Percentiles rank a stretch among this genome's conserved stretches.
phyloP scores from a whole-genome alignment of 345 rosid species.

The Hevea brasiliensis region DNA sequence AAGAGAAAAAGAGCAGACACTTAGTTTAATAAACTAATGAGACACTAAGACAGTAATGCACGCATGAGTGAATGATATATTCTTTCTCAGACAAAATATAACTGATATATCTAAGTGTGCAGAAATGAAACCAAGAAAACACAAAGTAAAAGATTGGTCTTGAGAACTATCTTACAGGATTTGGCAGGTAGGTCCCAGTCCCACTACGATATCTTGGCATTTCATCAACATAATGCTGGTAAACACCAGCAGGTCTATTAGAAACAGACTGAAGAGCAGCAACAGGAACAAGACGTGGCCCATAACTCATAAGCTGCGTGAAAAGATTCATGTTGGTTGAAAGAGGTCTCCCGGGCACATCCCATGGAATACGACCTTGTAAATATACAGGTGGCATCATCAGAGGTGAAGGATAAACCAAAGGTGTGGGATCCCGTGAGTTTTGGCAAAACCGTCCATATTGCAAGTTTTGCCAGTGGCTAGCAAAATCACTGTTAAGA shows the following conservation, averaged over 20 bases:
- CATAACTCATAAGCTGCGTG: slow-evolving; percentile 59
- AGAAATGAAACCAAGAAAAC: too few species aligned
- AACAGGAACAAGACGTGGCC: slow-evolving; percentile 65
- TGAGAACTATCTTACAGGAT: slow-evolving; percentile 64
- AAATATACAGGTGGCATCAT: slow-evolving; percentile 64
- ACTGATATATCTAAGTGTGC: neutral
- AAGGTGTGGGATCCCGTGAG: slow-evolving; percentile 38
- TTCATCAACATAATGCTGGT: slow-evolving; percentile 66
- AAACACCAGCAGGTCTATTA: slow-evolving; percentile 60
- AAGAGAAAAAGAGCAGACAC: neutral
- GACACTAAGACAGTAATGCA: neutral
- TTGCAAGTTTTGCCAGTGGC: slow-evolving; percentile 92
- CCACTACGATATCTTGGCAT: slow-evolving; percentile 88
- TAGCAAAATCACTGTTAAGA: slow-evolving; percentile 74
- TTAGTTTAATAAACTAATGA: neutral
- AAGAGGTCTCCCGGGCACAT: slow-evolving; percentile 81
- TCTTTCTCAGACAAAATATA: neutral
- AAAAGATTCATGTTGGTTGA: slow-evolving; percentile 48
- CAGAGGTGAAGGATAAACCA: slow-evolving; percentile 56
- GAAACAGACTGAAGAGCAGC: slow-evolving; percentile 68
- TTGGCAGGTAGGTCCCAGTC: slow-evolving; percentile 95
- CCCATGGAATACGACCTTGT: slow-evolving; percentile 78
- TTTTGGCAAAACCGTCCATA: slow-evolving; percentile 81
- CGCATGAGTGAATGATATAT: too few species aligned
- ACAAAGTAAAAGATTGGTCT: neutral